Conservation (phyloP, 139 green algal species). For the Micromonas commoda region DNA sequence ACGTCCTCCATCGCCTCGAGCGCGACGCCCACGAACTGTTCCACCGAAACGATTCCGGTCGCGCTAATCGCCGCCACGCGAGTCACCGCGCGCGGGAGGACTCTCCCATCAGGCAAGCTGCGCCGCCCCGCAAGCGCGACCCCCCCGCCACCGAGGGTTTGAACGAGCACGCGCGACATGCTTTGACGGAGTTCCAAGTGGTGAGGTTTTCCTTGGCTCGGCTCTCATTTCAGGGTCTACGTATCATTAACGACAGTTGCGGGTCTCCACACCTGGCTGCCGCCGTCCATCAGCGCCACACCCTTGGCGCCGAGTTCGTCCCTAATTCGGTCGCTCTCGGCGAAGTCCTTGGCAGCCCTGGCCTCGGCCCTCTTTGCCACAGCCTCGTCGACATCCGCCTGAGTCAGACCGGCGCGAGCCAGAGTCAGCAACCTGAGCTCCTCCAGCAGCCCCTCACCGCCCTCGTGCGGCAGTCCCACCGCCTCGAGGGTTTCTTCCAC, state of each 20-base stretch:
- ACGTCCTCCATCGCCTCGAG: no score
- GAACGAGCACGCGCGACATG: no score
- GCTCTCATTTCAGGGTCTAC: background rate
- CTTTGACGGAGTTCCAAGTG: no score
- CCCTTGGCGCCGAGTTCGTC: conserved; percentile 26
- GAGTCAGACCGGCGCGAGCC: conserved; percentile 52
- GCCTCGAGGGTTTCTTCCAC: conserved; percentile 30
- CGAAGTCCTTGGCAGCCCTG: conserved; percentile 68
- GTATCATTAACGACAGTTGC: background rate
- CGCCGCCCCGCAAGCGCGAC: no score
- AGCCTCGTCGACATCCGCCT: conserved; percentile 50
- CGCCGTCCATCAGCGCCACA: conserved; percentile 15
- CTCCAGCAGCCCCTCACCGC: conserved; percentile 33
- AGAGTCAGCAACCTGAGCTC: conserved; percentile 60
- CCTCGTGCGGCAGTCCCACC: conserved; percentile 39
- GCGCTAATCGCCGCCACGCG: no score
- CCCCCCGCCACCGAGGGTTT: no score
- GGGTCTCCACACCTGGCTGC: conserved; percentile 5
- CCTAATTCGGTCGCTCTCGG: conserved; percentile 26
- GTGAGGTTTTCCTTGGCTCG: no score
- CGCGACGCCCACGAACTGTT: no score
- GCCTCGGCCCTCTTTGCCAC: conserved; percentile 39
- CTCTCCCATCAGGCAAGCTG: no score
- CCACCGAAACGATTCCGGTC: no score
- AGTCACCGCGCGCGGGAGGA: no score